Evolutionary conservation across 164 flowering plant genomes (phyloP).

Genomic region (Magnolia kwangsiensis): DNA sequence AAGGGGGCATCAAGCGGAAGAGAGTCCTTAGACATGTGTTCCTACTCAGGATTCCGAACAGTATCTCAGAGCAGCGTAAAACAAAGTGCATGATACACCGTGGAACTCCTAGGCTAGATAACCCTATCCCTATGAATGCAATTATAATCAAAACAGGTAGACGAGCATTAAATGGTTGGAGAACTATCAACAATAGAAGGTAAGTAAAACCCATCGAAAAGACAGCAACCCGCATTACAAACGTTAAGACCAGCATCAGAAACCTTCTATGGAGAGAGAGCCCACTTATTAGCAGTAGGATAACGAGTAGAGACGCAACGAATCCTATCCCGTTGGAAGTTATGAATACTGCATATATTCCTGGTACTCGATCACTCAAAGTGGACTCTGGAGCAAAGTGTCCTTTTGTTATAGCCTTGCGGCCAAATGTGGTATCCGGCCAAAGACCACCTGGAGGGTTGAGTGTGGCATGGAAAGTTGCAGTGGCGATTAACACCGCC

Average conservation of each 20-base stretch:
- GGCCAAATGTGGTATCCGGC: too few species aligned
- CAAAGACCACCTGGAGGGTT: constrained; percentile 5
- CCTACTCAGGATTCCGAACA: too few species aligned
- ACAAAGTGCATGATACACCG: too few species aligned
- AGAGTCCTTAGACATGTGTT: too few species aligned
- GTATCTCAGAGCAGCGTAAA: too few species aligned
- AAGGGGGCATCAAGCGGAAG: too few species aligned
- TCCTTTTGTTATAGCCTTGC: background rate
- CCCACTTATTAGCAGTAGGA: background rate
- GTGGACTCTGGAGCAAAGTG: background rate
- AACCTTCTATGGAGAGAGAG: background rate
- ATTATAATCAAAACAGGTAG: too few species aligned
- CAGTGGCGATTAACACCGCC: background rate
- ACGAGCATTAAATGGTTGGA: too few species aligned
- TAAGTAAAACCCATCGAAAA: background rate
- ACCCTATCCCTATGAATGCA: too few species aligned
- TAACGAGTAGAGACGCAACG: background rate
- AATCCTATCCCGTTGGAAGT: background rate
- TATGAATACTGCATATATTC: background rate
- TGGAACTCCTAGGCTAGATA: too few species aligned
- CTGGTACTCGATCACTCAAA: background rate
- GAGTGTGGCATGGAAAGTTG: background rate
- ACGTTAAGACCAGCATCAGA: background rate
- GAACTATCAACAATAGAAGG: too few species aligned
- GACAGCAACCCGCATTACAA: background rate